These are phyloP conservation scores for Apiotrichum montevideense DNA, from an alignment of 1,284 basidiomycete genomes.

Conservation along the genomic window DNA sequence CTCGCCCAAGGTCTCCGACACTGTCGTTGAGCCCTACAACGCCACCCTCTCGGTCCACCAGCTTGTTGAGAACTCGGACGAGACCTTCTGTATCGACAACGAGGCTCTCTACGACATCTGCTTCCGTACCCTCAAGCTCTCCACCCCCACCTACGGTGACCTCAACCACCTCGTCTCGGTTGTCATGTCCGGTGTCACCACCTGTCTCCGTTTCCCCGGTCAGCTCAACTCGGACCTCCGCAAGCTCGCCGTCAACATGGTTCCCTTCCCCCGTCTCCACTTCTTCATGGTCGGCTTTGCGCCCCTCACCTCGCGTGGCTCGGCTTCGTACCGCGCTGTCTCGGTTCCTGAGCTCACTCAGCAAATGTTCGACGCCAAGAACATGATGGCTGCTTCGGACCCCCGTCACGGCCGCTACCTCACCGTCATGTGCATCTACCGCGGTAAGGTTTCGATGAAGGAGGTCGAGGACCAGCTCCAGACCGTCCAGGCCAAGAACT, in stretches of 20 bases:
- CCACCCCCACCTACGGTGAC: slow-evolving; percentile 64
- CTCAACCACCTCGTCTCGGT: slow-evolving; percentile 64
- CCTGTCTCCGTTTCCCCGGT: slow-evolving; percentile 58
- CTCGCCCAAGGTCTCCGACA: slow-evolving; percentile 90
- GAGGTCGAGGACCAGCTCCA: slow-evolving; percentile 35
- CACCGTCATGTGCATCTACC: slow-evolving; percentile 40
- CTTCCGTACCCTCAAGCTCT: slow-evolving; percentile 65
- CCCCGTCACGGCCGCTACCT: slow-evolving; percentile 43
- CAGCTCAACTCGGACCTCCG: slow-evolving; percentile 90
- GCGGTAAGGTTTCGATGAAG: slow-evolving; percentile 40
- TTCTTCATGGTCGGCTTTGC: slow-evolving; percentile 86
- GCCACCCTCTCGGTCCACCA: slow-evolving; percentile 84
- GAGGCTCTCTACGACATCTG: slow-evolving; percentile 89
- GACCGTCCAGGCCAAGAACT: slow-evolving; percentile 37
- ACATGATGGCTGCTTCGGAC: slow-evolving; percentile 37
- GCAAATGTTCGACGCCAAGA: slow-evolving; percentile 15
- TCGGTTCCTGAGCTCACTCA: slow-evolving; percentile 50
- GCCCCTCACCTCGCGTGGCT: slow-evolving; percentile 84
- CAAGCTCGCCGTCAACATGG: slow-evolving; percentile 86
- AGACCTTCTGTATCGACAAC: slow-evolving; percentile 80
- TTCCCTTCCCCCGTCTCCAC: slow-evolving; percentile 88
- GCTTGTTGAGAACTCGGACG: slow-evolving; percentile 82
- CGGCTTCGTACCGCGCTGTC: slow-evolving; percentile 89
- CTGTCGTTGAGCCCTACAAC: slow-evolving; percentile 88
- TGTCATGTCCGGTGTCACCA: slow-evolving; percentile 44